phyloP scores from a whole-genome alignment of 208 protist genomes.

The Leishmania major region DNA sequence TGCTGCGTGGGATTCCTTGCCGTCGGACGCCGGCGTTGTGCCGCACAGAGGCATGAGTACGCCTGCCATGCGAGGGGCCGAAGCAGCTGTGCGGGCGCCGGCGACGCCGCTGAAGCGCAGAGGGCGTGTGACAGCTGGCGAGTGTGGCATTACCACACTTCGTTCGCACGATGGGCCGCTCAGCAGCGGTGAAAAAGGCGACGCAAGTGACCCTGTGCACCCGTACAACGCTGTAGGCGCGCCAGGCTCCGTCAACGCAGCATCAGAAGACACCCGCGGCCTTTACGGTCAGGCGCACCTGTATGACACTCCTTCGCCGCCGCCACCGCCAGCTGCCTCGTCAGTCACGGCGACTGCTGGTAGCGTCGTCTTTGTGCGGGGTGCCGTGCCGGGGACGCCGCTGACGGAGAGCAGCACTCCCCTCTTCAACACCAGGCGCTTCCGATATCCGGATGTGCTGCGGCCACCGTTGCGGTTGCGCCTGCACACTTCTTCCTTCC shows the following conservation, averaged over 20 bases:
- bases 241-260: neutral
- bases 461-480: neutral
- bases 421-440: neutral
- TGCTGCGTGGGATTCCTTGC: neutral
- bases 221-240: slow-evolving; percentile 12
- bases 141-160: neutral
- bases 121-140: neutral
- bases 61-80: neutral
- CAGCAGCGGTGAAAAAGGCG: neutral
- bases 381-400: neutral
- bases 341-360: neutral
- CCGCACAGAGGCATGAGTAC: neutral
- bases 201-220: neutral
- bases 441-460: neutral
- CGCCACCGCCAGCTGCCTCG: neutral
- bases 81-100: neutral
- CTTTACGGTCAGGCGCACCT: neutral
- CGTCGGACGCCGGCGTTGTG: neutral
- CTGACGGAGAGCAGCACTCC: neutral
- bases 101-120: neutral
- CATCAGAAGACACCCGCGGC: neutral
- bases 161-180: neutral
- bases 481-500: neutral
- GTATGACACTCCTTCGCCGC: neutral
- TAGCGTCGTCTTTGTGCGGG: neutral